These are phyloP conservation scores for Suillus paluster DNA, from an alignment of 768 basidiomycete species.

Conservation along the genomic window DNA sequence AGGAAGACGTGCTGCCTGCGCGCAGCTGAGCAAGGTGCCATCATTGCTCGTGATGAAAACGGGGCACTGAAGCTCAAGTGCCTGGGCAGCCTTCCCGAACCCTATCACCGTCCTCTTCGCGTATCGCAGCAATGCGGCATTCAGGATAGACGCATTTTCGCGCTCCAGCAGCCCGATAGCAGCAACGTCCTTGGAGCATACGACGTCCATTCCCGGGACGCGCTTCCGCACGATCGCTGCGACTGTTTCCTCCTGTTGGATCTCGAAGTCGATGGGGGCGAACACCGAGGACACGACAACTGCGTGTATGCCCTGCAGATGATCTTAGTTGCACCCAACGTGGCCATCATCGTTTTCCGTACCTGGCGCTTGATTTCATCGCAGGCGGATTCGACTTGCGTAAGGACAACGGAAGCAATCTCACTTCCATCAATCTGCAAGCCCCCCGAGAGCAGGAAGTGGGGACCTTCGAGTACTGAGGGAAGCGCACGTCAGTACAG, in stretches of 20 bases:
- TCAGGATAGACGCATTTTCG: conserved; percentile 71
- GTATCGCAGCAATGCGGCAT: conserved; percentile 64
- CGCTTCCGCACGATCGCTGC: conserved; percentile 45
- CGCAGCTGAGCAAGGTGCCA: conserved; percentile 54
- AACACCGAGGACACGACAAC: conserved; percentile 54
- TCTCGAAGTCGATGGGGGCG: conserved; percentile 49
- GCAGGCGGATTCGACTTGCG: conserved; percentile 51
- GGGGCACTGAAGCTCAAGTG: conserved; percentile 51
- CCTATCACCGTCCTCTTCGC: conserved; percentile 58
- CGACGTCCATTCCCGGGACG: conserved; percentile 48
- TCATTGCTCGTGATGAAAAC: conserved; percentile 66
- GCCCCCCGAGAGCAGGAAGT: conserved; percentile 42
- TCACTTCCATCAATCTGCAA: conserved; percentile 52
- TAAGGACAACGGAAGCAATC: conserved; percentile 46
- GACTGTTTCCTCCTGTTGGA: conserved; percentile 52
- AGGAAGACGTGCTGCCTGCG: conserved; percentile 56
- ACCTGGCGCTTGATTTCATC: conserved; percentile 38
- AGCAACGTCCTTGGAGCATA: conserved; percentile 60
- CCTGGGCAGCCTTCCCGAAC: conserved; percentile 54
- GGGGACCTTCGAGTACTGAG: conserved; percentile 33
- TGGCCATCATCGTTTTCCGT: conserved; percentile 8
- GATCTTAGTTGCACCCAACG: neutral
- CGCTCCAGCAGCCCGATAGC: conserved; percentile 64
- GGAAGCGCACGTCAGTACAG: conserved; percentile 18
- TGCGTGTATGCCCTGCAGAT: conserved; percentile 26